Base-by-base conservation (phyloP, 495 filamentous ascomycete genomes). In the Penicillium salamii region DNA sequence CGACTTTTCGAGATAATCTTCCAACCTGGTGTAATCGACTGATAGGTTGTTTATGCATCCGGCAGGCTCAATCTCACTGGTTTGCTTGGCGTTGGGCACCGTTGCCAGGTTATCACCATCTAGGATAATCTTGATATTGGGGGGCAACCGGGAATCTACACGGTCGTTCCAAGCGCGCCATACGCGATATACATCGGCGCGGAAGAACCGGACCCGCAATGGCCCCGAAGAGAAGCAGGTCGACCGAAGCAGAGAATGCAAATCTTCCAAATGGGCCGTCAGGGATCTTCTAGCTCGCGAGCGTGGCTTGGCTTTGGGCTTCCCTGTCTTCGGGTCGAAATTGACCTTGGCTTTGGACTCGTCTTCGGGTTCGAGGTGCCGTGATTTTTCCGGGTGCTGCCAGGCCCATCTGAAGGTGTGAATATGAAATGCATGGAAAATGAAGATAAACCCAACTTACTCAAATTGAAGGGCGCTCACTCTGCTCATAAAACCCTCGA, bases 391-490 rank as follows among this genome's bases (percentile, higher is more conserved):
- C 0, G 89, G 78, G 61, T 97, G 88, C 53, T 88, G 90, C 78
- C 92, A 90, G 28, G 92, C 92, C 92, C 92, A 97, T 78, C 89
- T 93, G 46, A 17, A 24, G 14, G 40, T 51, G 31, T 50, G 47
- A 47, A 53, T 34, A 37, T 42, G 37, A 29, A 15, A 31, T 21
- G 13, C 42, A 33, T 29, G 41, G 8, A 41, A 44, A 31, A 46
- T 15, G 51, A 34, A n/a, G 29, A 50, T 43, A 32, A 28, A 21
- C 34, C n/a, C 20, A 33, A 55, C 87, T 54, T 78, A 96, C 89
- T 98, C 93, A 58, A 98, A 98, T 60, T 97, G 93, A 51, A 98
- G 68, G 3, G 95, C 93, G 2, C 89, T 90, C 15, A 89, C 81
- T 54, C 84, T 83, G 45, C 85, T 90, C 12, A 88, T 89, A 55